phyloP scores from a whole-genome alignment of 1,139 yeast species.

The Geotrichum phurueaensis region DNA sequence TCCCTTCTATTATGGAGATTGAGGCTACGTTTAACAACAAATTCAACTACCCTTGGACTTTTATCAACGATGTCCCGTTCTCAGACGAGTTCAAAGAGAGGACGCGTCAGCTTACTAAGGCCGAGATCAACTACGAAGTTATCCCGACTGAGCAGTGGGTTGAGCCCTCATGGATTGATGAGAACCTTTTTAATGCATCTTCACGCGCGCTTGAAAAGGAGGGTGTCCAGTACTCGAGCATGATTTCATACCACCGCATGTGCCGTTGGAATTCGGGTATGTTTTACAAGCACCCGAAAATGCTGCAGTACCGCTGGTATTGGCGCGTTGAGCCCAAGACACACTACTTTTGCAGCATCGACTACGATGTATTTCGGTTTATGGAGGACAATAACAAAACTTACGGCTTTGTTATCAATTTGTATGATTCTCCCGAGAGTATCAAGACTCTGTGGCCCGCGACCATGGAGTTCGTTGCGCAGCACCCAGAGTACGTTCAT shows the following conservation, averaged over 20 bases:
- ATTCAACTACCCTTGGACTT: constrained; percentile 74
- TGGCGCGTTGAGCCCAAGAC: constrained; percentile 74
- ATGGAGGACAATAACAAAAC: constrained; percentile 47
- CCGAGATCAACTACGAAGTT: constrained; percentile 59
- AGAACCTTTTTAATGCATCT: constrained; percentile 33
- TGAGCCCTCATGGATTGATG: constrained; percentile 51
- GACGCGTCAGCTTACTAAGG: constrained; percentile 6
- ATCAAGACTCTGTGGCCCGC: constrained; percentile 49
- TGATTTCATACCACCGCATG: constrained; percentile 61
- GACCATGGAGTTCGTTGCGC: constrained; percentile 41
- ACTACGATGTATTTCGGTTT: constrained; percentile 66
- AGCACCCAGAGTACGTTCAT: constrained; percentile 52
- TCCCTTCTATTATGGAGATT: constrained; percentile 51
- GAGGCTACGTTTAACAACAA: constrained; percentile 61
- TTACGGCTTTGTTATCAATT: constrained; percentile 39
- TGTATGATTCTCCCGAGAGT: constrained; percentile 61
- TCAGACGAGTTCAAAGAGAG: constrained; percentile 50
- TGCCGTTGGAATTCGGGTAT: constrained; percentile 59
- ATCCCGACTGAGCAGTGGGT: constrained; percentile 65
- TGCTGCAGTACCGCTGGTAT: constrained; percentile 50
- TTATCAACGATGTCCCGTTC: constrained; percentile 67
- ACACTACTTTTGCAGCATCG: constrained; percentile 51
- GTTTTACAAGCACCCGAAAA: constrained; percentile 53
- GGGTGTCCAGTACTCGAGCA: constrained; percentile 54
- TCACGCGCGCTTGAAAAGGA: constrained; percentile 39